A percentile compares a stretch with the other conserved stretches of the same genome.
phyloP scores from a whole-genome alignment of 202 grass and related monocot species.

The Digitaria exilis region DNA sequence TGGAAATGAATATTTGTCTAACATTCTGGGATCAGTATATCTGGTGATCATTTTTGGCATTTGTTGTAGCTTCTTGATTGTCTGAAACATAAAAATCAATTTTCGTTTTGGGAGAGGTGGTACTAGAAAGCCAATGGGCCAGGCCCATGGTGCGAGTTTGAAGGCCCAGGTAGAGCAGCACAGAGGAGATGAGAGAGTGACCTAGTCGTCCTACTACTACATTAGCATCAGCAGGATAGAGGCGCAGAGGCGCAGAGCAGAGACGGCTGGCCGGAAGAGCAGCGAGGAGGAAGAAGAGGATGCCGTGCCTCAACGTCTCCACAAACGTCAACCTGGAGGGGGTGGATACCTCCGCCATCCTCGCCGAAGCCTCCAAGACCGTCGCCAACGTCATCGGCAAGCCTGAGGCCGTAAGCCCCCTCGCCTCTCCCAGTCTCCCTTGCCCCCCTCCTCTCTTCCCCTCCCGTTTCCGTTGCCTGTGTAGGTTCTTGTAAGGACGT shows the following conservation, averaged over 20 bases:
- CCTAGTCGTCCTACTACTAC: too few species aligned
- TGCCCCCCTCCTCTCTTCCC: too few species aligned
- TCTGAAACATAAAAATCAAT: neutral
- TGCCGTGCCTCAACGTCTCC: slow-evolving; percentile 79
- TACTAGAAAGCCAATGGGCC: neutral
- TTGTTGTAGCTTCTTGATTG: neutral
- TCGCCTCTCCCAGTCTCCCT: neutral
- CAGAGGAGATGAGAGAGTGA: too few species aligned
- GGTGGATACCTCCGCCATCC: slow-evolving; percentile 72
- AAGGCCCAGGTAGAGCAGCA: neutral
- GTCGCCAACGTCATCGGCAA: slow-evolving; percentile 82
- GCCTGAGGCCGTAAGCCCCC: slow-evolving; percentile 63
- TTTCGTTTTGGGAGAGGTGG: neutral
- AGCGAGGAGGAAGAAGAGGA: slow-evolving; percentile 32
- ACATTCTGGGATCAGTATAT: neutral
- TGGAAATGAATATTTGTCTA: neutral
- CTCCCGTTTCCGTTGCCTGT: neutral
- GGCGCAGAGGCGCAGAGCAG: neutral
- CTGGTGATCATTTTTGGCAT: neutral
- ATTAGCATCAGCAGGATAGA: neutral
- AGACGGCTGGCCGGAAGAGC: neutral
- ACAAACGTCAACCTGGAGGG: slow-evolving; percentile 71
- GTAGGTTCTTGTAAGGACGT: neutral
- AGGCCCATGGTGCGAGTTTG: neutral
- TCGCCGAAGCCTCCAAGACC: slow-evolving; percentile 59